Conservation (phyloP, 2,329 filamentous ascomycete species). For the Sordariomycetes sp. region DNA sequence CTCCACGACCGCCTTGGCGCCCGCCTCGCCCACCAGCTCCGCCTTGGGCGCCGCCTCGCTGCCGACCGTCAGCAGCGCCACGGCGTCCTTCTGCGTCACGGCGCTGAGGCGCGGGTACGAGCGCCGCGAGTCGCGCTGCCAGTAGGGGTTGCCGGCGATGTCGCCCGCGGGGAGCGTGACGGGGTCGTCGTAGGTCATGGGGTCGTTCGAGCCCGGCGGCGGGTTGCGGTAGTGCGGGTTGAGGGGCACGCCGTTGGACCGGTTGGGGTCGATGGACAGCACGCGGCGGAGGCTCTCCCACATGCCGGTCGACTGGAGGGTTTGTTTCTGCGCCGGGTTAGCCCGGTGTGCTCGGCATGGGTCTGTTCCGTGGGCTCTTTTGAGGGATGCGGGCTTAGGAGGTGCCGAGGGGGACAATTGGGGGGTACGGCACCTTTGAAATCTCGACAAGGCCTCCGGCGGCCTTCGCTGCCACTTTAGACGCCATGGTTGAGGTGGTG, state of each 20-base stretch:
- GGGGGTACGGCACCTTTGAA: constrained; percentile 39
- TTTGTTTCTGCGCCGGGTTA: constrained; percentile 67
- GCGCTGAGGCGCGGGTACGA: constrained; percentile 72
- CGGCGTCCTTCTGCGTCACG: constrained; percentile 75
- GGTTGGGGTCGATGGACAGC: constrained; percentile 73
- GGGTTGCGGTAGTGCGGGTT: constrained; percentile 91
- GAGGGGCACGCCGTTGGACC: constrained; percentile 83
- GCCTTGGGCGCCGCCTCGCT: constrained; percentile 73
- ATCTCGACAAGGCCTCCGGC: constrained; percentile 44
- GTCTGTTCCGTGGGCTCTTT: not conserved
- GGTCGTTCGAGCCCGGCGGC: constrained; percentile 32
- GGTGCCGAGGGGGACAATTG: not conserved
- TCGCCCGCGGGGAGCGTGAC: constrained; percentile 43
- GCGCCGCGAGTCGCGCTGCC: constrained; percentile 84
- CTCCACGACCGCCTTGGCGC: constrained; percentile 57
- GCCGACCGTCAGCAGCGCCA: constrained; percentile 74
- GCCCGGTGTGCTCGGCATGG: not conserved
- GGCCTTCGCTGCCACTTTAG: constrained; percentile 47
- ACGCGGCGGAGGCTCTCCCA: constrained; percentile 75
- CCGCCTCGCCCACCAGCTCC: constrained; percentile 59
- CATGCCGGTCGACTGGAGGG: constrained; percentile 77
- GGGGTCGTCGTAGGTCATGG: constrained; percentile 25
- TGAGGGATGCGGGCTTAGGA: not conserved
- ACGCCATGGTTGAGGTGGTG: constrained; percentile 38
- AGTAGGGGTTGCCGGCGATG: constrained; percentile 33